phyloP scores from a whole-genome alignment of 2,329 filamentous ascomycete genomes.

The Stachybotrys chlorohalonatus region DNA sequence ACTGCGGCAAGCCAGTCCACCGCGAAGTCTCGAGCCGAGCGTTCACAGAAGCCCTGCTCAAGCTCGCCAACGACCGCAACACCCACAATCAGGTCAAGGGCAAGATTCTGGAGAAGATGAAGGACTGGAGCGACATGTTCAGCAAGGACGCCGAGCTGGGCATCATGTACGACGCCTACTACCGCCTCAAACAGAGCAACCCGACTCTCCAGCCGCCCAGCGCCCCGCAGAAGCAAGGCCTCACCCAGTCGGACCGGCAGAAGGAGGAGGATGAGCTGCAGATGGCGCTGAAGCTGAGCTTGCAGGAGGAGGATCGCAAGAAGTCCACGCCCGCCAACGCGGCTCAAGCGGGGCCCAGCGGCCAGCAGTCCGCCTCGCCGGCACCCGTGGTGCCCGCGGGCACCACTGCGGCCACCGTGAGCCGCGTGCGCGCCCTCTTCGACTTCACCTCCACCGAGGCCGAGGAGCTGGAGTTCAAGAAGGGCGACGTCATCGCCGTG shows the following conservation, averaged over 20 bases:
- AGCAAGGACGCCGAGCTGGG: constrained; percentile 80
- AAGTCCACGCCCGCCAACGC: constrained; percentile 31
- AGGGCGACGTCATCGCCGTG: constrained; percentile 94
- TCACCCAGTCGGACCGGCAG: constrained; percentile 81
- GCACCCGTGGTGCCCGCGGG: constrained; percentile 60
- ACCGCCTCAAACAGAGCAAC: constrained; percentile 74
- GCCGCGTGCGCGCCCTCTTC: constrained; percentile 83
- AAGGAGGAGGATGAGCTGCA: constrained; percentile 97
- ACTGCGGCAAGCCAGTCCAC: constrained; percentile 80
- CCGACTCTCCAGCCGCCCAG: constrained; percentile 86
- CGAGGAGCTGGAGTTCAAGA: constrained; percentile 91
- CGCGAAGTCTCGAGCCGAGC: constrained; percentile 83
- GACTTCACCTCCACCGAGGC: constrained; percentile 93
- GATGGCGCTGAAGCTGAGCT: constrained; percentile 85
- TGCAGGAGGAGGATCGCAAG: constrained; percentile 74
- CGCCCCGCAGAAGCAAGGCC: constrained; percentile 84
- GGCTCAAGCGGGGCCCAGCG: constrained; percentile 25
- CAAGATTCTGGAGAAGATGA: constrained; percentile 95
- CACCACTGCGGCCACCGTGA: constrained; percentile 93
- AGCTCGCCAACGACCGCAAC: constrained; percentile 87
- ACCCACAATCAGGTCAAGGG: constrained; percentile 94
- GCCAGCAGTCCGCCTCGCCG: constrained; percentile 31
- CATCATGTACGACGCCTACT: constrained; percentile 95
- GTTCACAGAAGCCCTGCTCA: constrained; percentile 87
- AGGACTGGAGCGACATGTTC: constrained; percentile 95